These are phyloP conservation scores for Auriscalpium vulgare DNA, from an alignment of 768 basidiomycete species.

Conservation along the genomic window DNA sequence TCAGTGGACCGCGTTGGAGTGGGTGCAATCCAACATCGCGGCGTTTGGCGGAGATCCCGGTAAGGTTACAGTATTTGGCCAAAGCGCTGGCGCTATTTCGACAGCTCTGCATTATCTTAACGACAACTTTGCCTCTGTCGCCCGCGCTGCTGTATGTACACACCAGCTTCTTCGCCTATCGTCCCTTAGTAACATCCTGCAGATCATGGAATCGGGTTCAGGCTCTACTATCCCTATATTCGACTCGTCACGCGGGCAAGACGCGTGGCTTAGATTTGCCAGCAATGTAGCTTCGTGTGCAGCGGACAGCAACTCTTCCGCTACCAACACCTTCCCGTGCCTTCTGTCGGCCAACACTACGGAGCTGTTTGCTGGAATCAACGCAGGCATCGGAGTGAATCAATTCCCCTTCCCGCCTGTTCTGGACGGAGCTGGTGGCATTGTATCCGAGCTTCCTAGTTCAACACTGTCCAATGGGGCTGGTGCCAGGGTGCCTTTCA, in stretches of 20 bases:
- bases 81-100: slow-evolving; percentile 33
- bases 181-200: not conserved
- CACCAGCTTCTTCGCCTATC: not conserved
- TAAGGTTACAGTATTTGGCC: slow-evolving; percentile 30
- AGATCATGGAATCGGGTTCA: slow-evolving; percentile 40
- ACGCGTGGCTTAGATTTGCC: slow-evolving; percentile 33
- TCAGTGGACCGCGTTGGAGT: slow-evolving; percentile 25
- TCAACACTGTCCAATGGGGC: slow-evolving; percentile 22
- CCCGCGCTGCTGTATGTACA: slow-evolving; percentile 16
- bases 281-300: slow-evolving; percentile 28
- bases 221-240: slow-evolving; percentile 24
- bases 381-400: slow-evolving; percentile 20
- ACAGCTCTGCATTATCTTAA: slow-evolving; percentile 24
- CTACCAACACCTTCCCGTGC: slow-evolving; percentile 30
- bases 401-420: slow-evolving; percentile 29
- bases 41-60: slow-evolving; percentile 24
- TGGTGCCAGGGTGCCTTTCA: slow-evolving; percentile 35
- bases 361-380: slow-evolving; percentile 10
- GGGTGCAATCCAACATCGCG: slow-evolving; percentile 23
- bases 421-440: slow-evolving; percentile 33
- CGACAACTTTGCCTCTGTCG: slow-evolving; percentile 17
- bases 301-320: slow-evolving; percentile 13
- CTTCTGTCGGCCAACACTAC: slow-evolving; percentile 13
- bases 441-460: slow-evolving; percentile 34
- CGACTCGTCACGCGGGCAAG: slow-evolving; percentile 22